A percentile compares a stretch with the other conserved stretches of the same genome.
Conservation (phyloP, 805 yeast species). For the Sugiyamaella smithiae region DNA sequence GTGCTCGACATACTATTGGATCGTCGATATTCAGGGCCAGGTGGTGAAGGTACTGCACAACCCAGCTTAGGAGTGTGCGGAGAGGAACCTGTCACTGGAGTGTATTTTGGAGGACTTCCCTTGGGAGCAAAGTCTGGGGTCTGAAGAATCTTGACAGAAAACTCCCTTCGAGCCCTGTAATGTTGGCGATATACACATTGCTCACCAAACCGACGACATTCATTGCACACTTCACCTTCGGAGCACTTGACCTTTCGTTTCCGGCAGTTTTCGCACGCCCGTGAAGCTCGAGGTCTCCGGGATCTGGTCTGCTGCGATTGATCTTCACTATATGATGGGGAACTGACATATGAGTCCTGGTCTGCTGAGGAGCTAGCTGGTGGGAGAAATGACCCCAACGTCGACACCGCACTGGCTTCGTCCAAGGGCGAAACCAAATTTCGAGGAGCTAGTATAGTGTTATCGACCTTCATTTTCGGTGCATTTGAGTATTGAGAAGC, state of each 20-base stretch:
- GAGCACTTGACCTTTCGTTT: constrained; percentile 23
- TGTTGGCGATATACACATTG: constrained; percentile 19
- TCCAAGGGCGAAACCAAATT: neutral
- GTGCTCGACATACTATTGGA: neutral
- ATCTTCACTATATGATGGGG: neutral
- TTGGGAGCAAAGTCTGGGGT: constrained; percentile 12
- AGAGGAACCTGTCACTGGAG: too few species aligned
- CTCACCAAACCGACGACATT: constrained; percentile 19
- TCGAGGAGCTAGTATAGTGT: too few species aligned
- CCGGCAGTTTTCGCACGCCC: constrained; percentile 21
- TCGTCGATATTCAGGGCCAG: neutral
- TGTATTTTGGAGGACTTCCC: neutral
- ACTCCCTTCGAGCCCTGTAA: constrained; percentile 20
- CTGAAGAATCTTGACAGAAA: constrained; percentile 19
- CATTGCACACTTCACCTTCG: constrained; percentile 18
- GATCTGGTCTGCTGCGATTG: constrained; percentile 1
- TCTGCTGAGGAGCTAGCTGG: neutral
- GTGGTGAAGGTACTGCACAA: too few species aligned
- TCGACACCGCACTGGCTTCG: neutral
- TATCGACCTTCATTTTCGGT: too few species aligned
- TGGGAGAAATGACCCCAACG: neutral
- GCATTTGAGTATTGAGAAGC: too few species aligned
- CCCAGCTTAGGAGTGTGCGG: too few species aligned
- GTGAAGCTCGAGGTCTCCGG: constrained; percentile 15
- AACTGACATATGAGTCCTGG: neutral